Base-by-base conservation (phyloP, 2,329 filamentous ascomycete species). In the Colletotrichum spaethianum region DNA sequence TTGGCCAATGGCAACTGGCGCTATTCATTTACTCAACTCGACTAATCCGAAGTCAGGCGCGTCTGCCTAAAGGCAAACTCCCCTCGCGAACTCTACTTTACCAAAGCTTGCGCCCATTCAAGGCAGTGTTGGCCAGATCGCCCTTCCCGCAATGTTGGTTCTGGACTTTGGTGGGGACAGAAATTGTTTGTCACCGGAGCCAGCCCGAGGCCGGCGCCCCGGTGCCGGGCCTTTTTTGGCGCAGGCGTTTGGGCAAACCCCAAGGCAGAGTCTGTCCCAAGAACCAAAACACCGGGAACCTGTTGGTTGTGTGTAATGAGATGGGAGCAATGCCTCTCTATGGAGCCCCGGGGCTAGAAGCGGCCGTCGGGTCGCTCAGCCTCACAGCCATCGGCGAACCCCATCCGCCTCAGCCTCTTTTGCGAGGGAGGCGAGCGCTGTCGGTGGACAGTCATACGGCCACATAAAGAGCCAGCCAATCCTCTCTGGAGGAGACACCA, bases 1-100 rank as follows among this genome's bases (percentile, higher is more conserved):
- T 12, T 48, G n/a, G 8, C 59, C 59, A 61, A 61, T 48, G 20
- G n/a, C 26, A 46, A 12, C 3, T 20, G 7, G 1, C 12, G 11
- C 28, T 16, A 20, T 20, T 4, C 40, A 7, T 36, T 33, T 4
- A 18, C 7, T 36, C 42, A 46, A 5, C 42, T 36, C 0, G 20
- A 23, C 11, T 36, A 36, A 26, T 48, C 59, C 40, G 28, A 61
- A 38, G 1, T 61, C 44, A n/a, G 42, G 20, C 7, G 31, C 9
- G 31, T 61, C 59, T 61, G 59, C 59, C 59, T 61, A 61, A 48
- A 61, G 40, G 14, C 59, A 46, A 61, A 61, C 20, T 8, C 2
- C 11, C 18, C 5, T 33, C 31, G 18, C 52, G n/a, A 55, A 55
- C 31, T 36, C 52, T 55, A 55, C 18, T 36, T 9, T 8, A 36